Evolutionary conservation across 1,284 basidiomycete genomes (phyloP).

Genomic region (Peniophora sp.): DNA sequence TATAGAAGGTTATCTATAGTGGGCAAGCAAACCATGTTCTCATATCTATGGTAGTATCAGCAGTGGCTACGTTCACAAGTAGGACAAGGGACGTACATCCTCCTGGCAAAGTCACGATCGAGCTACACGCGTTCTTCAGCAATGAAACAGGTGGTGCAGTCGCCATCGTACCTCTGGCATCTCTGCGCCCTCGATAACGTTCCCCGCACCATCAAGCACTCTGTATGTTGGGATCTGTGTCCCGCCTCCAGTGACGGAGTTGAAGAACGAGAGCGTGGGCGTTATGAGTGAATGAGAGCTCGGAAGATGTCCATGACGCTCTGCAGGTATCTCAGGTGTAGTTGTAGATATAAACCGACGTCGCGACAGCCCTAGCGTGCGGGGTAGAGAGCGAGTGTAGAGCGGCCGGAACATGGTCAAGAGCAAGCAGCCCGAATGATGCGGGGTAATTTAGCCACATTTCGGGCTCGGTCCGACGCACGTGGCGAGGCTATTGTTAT

Average conservation of each 20-base stretch:
- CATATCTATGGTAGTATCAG: constrained; percentile 42
- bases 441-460: not conserved
- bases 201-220: constrained; percentile 71
- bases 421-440: not conserved
- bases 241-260: constrained; percentile 54
- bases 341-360: constrained; percentile 1
- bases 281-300: constrained; percentile 61
- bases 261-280: constrained; percentile 67
- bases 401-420: not conserved
- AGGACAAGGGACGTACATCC: constrained; percentile 39
- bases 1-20: constrained; percentile 84
- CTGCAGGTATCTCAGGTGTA: not conserved
- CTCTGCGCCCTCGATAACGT: constrained; percentile 62
- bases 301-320: constrained; percentile 40
- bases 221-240: constrained; percentile 75
- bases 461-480: not conserved
- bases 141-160: not conserved
- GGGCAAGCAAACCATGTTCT: constrained; percentile 80
- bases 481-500: no score
- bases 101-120: constrained; percentile 62
- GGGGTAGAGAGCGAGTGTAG: not conserved
- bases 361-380: not conserved
- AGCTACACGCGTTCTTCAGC: constrained; percentile 38
- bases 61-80: not conserved
- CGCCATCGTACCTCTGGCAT: constrained; percentile 58